Evolutionary conservation across 176 grass and related monocot species (phyloP).

Genomic region (Hordeum marinum): DNA sequence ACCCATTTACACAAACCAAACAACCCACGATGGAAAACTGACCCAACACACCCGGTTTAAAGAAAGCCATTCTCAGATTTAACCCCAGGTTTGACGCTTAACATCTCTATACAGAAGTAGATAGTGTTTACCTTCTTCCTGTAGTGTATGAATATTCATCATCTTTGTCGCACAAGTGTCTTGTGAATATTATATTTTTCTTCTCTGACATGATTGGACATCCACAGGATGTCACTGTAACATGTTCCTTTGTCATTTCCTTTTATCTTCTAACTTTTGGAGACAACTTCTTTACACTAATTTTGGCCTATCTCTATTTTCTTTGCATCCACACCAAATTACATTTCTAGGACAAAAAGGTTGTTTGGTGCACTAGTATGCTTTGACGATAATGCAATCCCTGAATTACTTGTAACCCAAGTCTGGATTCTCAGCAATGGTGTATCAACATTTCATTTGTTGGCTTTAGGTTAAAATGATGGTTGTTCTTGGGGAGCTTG

Average conservation of each 20-base stretch:
- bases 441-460: constrained; percentile 23
- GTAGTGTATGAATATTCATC: background rate
- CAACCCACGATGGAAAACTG: too few relatives aligned
- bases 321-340: background rate
- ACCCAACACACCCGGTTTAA: too few relatives aligned
- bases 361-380: background rate
- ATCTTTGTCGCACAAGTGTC: background rate
- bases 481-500: constrained; percentile 97
- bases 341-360: background rate
- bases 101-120: background rate
- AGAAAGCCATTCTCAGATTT: too few relatives aligned
- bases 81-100: constrained; percentile 63
- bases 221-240: background rate
- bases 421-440: constrained; percentile 1
- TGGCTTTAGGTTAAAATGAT: constrained; percentile 92
- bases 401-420: constrained; percentile 4
- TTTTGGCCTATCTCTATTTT: background rate
- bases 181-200: background rate
- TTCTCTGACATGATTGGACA: background rate
- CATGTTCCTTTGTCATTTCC: background rate
- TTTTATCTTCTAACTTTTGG: constrained; percentile 1
- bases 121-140: constrained; percentile 4
- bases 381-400: background rate
- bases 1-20: too few relatives aligned
- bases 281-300: background rate